These are phyloP conservation scores for Perkinsus marinus DNA, from an alignment of 169 alveolate genomes.

Conservation along the genomic window DNA sequence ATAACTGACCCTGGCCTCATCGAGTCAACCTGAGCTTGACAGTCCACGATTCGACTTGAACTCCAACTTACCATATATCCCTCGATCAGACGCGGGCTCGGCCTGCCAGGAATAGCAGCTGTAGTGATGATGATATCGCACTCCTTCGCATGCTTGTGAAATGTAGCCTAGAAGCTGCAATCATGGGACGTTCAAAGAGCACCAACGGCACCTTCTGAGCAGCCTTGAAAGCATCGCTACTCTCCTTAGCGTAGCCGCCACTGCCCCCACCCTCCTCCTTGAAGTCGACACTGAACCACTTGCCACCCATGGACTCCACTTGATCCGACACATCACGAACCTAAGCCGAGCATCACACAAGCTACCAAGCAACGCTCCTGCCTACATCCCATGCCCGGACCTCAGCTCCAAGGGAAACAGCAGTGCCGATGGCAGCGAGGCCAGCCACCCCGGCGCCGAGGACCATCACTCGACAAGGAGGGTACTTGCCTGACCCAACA, in stretches of 20 bases:
- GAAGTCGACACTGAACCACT: slow-evolving; percentile 42
- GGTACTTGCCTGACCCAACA: slow-evolving; percentile 26
- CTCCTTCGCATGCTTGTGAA: slow-evolving; percentile 51
- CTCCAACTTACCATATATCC: slow-evolving; percentile 53
- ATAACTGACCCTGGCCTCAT: slow-evolving; percentile 70
- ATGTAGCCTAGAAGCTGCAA: slow-evolving; percentile 29
- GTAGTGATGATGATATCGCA: slow-evolving; percentile 76
- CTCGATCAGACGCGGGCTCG: slow-evolving; percentile 68
- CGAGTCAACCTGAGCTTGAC: slow-evolving; percentile 43
- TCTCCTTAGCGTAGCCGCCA: slow-evolving; percentile 62
- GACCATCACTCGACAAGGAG: slow-evolving; percentile 78
- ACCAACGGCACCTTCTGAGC: not conserved
- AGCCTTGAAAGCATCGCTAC: slow-evolving; percentile 14
- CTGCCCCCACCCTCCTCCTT: slow-evolving; percentile 48
- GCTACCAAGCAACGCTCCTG: slow-evolving; percentile 31
- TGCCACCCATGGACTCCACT: slow-evolving; percentile 62
- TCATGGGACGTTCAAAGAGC: not conserved
- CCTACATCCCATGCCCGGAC: slow-evolving; percentile 69
- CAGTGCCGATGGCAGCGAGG: slow-evolving; percentile 83
- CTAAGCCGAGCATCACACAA: slow-evolving; percentile 56
- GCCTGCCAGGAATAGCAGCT: slow-evolving; percentile 78
- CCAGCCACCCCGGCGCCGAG: slow-evolving; percentile 95
- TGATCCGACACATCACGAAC: slow-evolving; percentile 48
- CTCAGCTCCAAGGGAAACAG: slow-evolving; percentile 67
- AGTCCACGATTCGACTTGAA: slow-evolving; percentile 45